Evolutionary conservation across 78 protist species (phyloP), one percentile per base, ranked within the genome.

Genomic region (Monosiga brevicollis): DNA sequence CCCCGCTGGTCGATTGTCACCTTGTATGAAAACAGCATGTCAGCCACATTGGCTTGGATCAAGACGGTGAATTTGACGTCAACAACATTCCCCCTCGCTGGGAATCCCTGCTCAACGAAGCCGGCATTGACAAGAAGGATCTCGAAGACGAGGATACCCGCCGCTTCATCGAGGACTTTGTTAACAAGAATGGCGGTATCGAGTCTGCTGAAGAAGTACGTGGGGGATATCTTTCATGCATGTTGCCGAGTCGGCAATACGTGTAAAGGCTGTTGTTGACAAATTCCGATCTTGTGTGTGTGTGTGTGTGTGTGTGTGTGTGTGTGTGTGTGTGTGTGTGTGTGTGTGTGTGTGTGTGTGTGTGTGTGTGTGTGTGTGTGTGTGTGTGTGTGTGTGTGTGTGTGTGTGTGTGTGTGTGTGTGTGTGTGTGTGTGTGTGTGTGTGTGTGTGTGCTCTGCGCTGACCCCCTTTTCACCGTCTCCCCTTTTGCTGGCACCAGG

Each of bases 351-450:
- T 76, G 80, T 23, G 39, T 6, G 34, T 34, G 80, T 54, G 39
- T 76, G 26, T 49, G 62, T 15, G 62, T 49, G 62, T 49, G 62
- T 49, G 62, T 49, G 62, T 49, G 62, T 49, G 62, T 49, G 62
- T 49, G 62, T 49, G 76, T 72, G 76, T 72, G 76, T 72, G 76
- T 72, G 76, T 72, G 76, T 72, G 76, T 72, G 76, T 49, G 62
- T 49, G 62, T 49, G 62, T 49, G 15, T 49, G 6, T 49, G 6
- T 15, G 62, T 49, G 62, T 49, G 62, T 15, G 6, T 49, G 62
- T 15, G 6, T 49, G 62, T 49, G 6, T 49, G 62, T 49, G 62
- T 15, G 62, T 49, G 26, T n/a, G 2, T 34, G 0, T 42, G 29
- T 79, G 25, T 36, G n/a, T 49, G 62, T 6, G 6, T 49, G 6